Evolutionary conservation across 192 early-diverging fungal genomes (phyloP), one percentile per base, ranked within the genome.

Genomic region (Coemansia asiatica): DNA sequence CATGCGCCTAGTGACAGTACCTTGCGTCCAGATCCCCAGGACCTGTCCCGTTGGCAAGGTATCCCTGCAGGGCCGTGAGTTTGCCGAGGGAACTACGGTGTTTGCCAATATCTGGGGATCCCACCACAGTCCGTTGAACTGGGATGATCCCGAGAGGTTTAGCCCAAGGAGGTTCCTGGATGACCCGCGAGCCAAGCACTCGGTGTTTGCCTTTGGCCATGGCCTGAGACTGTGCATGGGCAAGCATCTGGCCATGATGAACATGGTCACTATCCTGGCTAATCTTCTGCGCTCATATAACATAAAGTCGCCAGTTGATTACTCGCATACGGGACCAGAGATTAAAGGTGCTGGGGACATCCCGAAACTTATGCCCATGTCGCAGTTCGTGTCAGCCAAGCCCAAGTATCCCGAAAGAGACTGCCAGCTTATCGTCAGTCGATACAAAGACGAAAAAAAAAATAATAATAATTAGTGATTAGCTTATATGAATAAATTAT

Each of bases 201-300:
- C 40, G n/a, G 63, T 81, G 31, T 74, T 81, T 49, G 64, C 72
- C 0, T 81, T 81, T 56, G 68, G 72, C 0, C 60, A 66, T 18
- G 72, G 72, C 23, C 65, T 55, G 18, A 38, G 78, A 13, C 59
- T 68, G 13, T 81, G 78, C 33, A 50, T 73, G 57, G 72, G 78
- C 8, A 74, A 69, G 46, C 63, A 71, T 9, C 33, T 81, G 46
- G 78, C 72, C 5, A 58, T 57, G 64, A 57, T 68, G 21, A 67
- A 81, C 10, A 71, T 81, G 69, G 15, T 61, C 8, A 71, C 66
- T 6, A 61, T 72, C 0, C 8, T 81, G 35, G 64, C 72, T 23
- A 81, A 68, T 21, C 1, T 81, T 7, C 63, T 81, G 33, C 60
- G 44, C 9, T 36, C 56, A 16, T 81, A 69, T 26, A 55, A 75